Conservation (phyloP, 768 basidiomycete genomes). For the Hortiboletus campestris region DNA sequence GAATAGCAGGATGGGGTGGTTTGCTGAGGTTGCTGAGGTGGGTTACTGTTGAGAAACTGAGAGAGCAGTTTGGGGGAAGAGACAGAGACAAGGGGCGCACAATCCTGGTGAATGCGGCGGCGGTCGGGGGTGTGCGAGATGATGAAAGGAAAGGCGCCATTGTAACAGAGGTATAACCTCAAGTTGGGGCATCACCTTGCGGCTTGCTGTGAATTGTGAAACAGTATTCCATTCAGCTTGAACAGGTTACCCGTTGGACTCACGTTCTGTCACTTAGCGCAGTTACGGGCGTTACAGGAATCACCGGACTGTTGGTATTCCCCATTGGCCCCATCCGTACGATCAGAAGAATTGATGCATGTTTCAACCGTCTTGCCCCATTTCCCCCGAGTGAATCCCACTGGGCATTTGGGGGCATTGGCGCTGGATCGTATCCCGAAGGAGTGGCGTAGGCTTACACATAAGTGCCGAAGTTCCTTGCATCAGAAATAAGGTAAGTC, state of each 20-base stretch:
- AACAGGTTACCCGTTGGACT: not conserved
- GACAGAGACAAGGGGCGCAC: not conserved
- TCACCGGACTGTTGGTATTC: no score
- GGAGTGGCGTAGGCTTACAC: no score
- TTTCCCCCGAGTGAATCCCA: no score
- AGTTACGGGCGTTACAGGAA: not conserved
- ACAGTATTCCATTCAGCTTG: no score
- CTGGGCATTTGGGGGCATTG: no score
- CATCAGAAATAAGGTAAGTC: not conserved
- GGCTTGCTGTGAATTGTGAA: no score
- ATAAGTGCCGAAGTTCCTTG: no score
- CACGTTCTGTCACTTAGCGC: not conserved
- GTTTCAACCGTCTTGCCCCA: no score
- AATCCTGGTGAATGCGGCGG: slow-evolving; percentile 5
- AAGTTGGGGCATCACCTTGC: no score
- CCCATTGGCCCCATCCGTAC: no score
- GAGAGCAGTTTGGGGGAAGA: not conserved
- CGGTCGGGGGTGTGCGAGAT: slow-evolving; percentile 2
- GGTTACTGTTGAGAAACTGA: not conserved
- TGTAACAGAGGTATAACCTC: not conserved
- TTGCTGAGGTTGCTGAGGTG: not conserved
- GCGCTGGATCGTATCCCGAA: no score
- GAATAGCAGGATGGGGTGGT: not conserved
- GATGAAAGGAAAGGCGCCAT: slow-evolving; percentile 7
- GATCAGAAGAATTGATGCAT: no score